Evolutionary conservation across 129 eudicot genomes (phyloP), one percentile per base, ranked within the genome.

Genomic region (Flaveria ramosissima): DNA sequence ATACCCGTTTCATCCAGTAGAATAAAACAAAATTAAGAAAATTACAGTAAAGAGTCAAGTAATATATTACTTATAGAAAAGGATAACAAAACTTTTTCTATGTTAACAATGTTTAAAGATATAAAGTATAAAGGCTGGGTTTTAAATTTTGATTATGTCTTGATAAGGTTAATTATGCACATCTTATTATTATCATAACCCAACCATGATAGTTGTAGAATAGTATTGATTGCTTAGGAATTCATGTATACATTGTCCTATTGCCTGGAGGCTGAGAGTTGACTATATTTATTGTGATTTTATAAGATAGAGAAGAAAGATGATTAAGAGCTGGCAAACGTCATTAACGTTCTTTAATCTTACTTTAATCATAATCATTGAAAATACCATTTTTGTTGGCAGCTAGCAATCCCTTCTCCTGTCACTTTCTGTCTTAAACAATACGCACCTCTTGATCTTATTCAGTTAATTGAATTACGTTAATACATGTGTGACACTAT

Each of bases 271-370:
- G 43, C 67, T 13, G 24, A 27, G 41, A 41, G 57, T 55, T 41
- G 68, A 68, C 74, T 41, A 59, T 78, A 36, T 21, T 42, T 19
- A 27, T 59, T 23, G 2, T 67, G 15, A 51, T 53, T 42, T 15
- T 12, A 19, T 17, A 47, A 46, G 62, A 78, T 21, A 23, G 13
- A 32, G 11, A 63, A 71, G 52, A 78, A 24, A 70, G 62, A 8
- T 78, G 77, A 78, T 59, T 30, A 71, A 70, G 77, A 61, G 62
- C 9, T 68, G 75, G 81, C 69, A 42, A 78, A 72, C 26, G 52
- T 20, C 74, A 65, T 73, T 50, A 81, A 78, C 74, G 76, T 47
- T 68, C 51, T 16, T 52, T 76, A 66, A 65, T 30, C 73, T 17
- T 20, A 39, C 26, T n/a, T 76, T 52, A 77, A 77, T 52, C 19